These are phyloP conservation scores for Cnidoscolus chayamansa DNA, from an alignment of 441 rosid species.

Conservation along the genomic window DNA sequence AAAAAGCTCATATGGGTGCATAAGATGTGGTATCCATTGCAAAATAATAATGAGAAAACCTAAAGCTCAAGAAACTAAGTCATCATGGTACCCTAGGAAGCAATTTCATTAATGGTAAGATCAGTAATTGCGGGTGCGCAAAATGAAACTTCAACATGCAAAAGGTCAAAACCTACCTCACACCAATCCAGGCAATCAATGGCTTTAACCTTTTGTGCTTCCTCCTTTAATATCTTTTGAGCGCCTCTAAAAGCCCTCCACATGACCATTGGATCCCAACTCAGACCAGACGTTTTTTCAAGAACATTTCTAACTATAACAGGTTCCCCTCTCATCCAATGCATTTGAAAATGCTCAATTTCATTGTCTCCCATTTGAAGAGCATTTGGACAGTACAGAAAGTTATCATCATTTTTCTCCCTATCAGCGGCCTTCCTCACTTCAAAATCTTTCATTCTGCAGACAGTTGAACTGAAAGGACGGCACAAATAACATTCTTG, in stretches of 20 bases:
- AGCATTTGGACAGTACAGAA: conserved; percentile 57
- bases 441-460: conserved; percentile 29
- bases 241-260: conserved; percentile 70
- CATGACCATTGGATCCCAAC: conserved; percentile 95
- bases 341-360: conserved; percentile 65
- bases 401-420: conserved; percentile 51
- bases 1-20: background rate
- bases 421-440: conserved; percentile 63
- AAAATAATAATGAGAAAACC: background rate
- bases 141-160: conserved; percentile 12
- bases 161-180: conserved; percentile 52
- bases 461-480: conserved; percentile 25
- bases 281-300: conserved; percentile 61
- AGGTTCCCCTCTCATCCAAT: conserved; percentile 82
- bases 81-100: background rate
- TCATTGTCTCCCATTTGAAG: conserved; percentile 41
- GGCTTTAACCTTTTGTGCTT: conserved; percentile 47
- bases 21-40: background rate
- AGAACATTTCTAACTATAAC: conserved; percentile 71
- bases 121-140: background rate
- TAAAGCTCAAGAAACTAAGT: background rate
- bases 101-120: background rate
- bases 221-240: conserved; percentile 33
- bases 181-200: conserved; percentile 74
- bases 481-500: conserved; percentile 31